Conservation (phyloP, 2,329 filamentous ascomycete species). For the Ophiostoma sp. region DNA sequence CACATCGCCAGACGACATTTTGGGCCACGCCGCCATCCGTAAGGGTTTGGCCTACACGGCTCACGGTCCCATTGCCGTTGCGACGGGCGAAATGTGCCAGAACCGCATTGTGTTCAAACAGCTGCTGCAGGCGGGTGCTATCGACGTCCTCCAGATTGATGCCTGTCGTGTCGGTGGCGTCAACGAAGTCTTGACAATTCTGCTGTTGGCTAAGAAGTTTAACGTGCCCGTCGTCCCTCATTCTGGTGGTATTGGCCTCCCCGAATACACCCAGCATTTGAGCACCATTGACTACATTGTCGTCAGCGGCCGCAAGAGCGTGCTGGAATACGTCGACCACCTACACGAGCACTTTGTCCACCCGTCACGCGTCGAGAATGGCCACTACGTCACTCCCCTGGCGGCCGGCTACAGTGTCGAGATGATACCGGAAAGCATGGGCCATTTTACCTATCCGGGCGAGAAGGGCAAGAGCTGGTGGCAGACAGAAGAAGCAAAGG, state of each 20-base stretch:
- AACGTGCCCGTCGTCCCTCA: conserved; percentile 83
- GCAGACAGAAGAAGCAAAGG: conserved; percentile 72
- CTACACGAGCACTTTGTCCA: conserved; percentile 91
- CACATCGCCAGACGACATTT: conserved; percentile 84
- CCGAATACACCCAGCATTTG: conserved; percentile 91
- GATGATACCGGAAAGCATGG: conserved; percentile 90
- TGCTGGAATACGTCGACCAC: conserved; percentile 91
- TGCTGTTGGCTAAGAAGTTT: conserved; percentile 82
- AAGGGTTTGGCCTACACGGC: conserved; percentile 67
- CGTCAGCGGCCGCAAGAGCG: conserved; percentile 70
- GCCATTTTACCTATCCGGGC: conserved; percentile 73
- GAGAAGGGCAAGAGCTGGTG: conserved; percentile 81
- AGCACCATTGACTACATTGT: conserved; percentile 91
- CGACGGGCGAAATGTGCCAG: conserved; percentile 93
- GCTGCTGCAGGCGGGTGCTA: conserved; percentile 73
- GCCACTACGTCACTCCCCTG: conserved; percentile 82
- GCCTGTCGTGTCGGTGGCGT: conserved; percentile 87
- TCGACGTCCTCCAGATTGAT: conserved; percentile 90
- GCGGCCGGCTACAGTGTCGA: conserved; percentile 88
- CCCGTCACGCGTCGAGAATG: conserved; percentile 75
- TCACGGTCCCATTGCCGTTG: conserved; percentile 71
- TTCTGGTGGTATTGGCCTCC: conserved; percentile 83
- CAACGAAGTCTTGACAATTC: conserved; percentile 84
- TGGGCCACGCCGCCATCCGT: conserved; percentile 82
- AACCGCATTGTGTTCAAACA: conserved; percentile 95